phyloP scores from a whole-genome alignment of 164 flowering plant genomes.

The Dillenia turbinata region DNA sequence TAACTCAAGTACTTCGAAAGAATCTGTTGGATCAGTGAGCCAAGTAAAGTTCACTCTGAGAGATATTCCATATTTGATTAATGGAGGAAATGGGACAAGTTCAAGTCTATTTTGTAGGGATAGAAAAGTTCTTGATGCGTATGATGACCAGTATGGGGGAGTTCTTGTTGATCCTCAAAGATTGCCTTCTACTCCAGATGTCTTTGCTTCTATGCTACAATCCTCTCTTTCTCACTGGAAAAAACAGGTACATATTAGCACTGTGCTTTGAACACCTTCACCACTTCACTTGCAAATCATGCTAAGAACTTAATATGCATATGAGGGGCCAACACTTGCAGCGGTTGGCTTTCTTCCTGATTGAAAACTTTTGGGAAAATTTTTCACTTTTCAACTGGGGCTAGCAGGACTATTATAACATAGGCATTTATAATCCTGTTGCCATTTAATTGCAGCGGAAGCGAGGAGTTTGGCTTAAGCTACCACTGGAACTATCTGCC shows the following conservation, averaged over 20 bases:
- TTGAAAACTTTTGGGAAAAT: too few relatives aligned
- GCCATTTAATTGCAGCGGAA: constrained; percentile 57
- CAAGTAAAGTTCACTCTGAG: constrained; percentile 26
- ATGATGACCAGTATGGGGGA: constrained; percentile 78
- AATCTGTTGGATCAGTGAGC: constrained; percentile 24
- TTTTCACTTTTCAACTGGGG: too few relatives aligned
- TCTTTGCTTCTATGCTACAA: constrained; percentile 49
- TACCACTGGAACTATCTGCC: constrained; percentile 56
- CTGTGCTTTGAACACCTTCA: too few relatives aligned
- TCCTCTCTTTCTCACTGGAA: constrained; percentile 71
- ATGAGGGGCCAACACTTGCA: too few relatives aligned
- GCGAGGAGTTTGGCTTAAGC: constrained; percentile 91
- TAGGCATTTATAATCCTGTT: background rate
- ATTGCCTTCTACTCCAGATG: constrained; percentile 50
- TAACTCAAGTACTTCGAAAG: constrained; percentile 28
- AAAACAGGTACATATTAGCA: constrained; percentile 36
- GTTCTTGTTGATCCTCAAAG: constrained; percentile 54
- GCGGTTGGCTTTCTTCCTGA: too few relatives aligned
- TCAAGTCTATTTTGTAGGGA: constrained; percentile 20
- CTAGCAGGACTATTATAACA: too few relatives aligned
- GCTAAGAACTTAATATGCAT: too few relatives aligned
- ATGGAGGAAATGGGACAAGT: constrained; percentile 33
- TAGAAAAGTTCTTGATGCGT: constrained; percentile 37
- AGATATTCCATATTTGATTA: constrained; percentile 21
- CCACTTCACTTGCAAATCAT: too few relatives aligned